A percentile compares a stretch with the other conserved stretches of the same genome.
These are phyloP conservation scores for Alternaria infectoria DNA, from an alignment of 2,329 filamentous ascomycete genomes.

Conservation along the genomic window DNA sequence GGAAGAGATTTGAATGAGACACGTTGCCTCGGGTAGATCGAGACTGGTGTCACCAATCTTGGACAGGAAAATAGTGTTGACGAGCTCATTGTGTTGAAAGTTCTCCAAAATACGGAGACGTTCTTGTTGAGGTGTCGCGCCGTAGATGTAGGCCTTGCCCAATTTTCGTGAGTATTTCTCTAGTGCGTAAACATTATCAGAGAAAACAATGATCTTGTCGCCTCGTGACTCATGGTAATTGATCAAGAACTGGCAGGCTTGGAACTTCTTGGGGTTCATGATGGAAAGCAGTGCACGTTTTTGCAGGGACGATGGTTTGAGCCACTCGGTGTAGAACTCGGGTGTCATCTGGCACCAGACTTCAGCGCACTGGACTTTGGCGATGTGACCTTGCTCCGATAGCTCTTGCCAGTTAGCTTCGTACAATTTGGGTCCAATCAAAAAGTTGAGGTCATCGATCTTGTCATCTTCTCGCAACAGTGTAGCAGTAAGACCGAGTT, in stretches of 20 bases:
- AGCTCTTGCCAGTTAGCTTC: slow-evolving; percentile 99
- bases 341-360: slow-evolving; percentile 99
- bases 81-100: slow-evolving; percentile 88
- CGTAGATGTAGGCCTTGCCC: slow-evolving; percentile 88
- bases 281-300: slow-evolving; percentile 80
- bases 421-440: slow-evolving; percentile 96
- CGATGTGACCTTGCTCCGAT: slow-evolving; percentile 95
- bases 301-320: slow-evolving; percentile 67
- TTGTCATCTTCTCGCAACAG: slow-evolving; percentile 96
- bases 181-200: slow-evolving; percentile 93
- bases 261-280: slow-evolving; percentile 98
- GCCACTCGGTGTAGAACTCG: slow-evolving; percentile 95
- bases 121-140: slow-evolving; percentile 83
- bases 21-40: slow-evolving; percentile 94
- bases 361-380: slow-evolving; percentile 95
- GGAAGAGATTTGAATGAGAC: slow-evolving; percentile 94
- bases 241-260: slow-evolving; percentile 97
- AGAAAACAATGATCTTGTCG: slow-evolving; percentile 98
- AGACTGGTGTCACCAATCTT: slow-evolving; percentile 99
- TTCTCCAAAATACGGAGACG: slow-evolving; percentile 88
- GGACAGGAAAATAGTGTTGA: slow-evolving; percentile 93
- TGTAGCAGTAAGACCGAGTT: slow-evolving; percentile 92
- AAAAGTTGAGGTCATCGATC: slow-evolving; percentile 94
- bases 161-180: slow-evolving; percentile 84
- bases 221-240: slow-evolving; percentile 94